phyloP scores from a whole-genome alignment of 495 filamentous ascomycete genomes.

The Aspergillus sclerotiicarbonarius region DNA sequence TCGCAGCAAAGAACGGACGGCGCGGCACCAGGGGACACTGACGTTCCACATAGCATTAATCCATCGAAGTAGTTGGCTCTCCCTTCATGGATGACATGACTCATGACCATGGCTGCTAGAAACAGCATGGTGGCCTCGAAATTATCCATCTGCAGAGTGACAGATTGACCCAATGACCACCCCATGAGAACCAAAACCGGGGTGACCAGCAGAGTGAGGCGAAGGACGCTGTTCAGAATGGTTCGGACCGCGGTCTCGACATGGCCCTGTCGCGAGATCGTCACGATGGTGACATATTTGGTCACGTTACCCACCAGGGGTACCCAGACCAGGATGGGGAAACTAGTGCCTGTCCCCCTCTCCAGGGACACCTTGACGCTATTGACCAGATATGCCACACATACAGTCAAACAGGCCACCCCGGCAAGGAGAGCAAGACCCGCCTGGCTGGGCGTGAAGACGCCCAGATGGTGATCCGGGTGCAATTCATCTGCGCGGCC shows the following conservation, averaged over 20 bases:
- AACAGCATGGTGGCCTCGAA: conserved; percentile 39
- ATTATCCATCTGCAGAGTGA: conserved; percentile 32
- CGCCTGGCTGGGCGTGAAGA: conserved; percentile 7
- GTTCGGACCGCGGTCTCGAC: conserved; percentile 27
- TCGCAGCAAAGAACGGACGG: background rate
- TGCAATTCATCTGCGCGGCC: background rate
- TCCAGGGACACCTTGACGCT: conserved; percentile 21
- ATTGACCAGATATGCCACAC: conserved; percentile 24
- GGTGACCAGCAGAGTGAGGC: conserved; percentile 33
- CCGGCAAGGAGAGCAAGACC: conserved; percentile 14
- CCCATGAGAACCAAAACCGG: conserved; percentile 38
- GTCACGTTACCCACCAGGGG: conserved; percentile 28
- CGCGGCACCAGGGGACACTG: conserved; percentile 4
- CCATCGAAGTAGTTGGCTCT: conserved; percentile 61
- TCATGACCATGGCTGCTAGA: conserved; percentile 34
- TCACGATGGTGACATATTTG: conserved; percentile 22
- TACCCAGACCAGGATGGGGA: conserved; percentile 25
- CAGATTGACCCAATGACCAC: conserved; percentile 30
- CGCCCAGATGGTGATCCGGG: background rate
- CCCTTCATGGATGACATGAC: conserved; percentile 58
- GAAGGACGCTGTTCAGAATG: conserved; percentile 25
- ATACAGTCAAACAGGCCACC: conserved; percentile 19
- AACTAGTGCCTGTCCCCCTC: conserved; percentile 18
- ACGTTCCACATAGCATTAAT: conserved; percentile 28
- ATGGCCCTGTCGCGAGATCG: conserved; percentile 18